Conservation (phyloP, 306 rosid species). For the Cicer yamashitae region DNA sequence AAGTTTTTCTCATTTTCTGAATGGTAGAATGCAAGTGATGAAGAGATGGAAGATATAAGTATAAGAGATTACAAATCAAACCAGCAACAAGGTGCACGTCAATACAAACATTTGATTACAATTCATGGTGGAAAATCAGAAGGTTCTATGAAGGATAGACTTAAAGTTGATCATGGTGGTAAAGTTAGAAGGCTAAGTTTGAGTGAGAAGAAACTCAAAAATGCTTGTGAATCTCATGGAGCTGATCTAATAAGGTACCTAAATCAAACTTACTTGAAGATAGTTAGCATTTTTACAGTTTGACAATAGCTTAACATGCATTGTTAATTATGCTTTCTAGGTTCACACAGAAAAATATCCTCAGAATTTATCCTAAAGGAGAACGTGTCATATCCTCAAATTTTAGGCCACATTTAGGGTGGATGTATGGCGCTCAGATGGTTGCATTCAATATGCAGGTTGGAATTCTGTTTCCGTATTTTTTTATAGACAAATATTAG, state of each 20-base stretch:
- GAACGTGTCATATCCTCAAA: constrained; percentile 79
- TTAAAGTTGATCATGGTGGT: constrained; percentile 51
- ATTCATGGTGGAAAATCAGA: constrained; percentile 81
- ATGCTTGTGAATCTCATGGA: constrained; percentile 64
- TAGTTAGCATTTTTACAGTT: background rate
- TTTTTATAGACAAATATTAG: background rate
- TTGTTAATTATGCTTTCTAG: constrained; percentile 54
- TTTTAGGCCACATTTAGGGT: constrained; percentile 79
- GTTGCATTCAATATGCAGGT: constrained; percentile 99
- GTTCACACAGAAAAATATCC: constrained; percentile 77
- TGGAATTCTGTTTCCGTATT: constrained; percentile 23
- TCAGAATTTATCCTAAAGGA: constrained; percentile 85
- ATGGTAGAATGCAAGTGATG: constrained; percentile 62
- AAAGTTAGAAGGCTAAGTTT: constrained; percentile 82
- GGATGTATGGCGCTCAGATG: constrained; percentile 97
- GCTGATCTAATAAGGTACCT: constrained; percentile 74
- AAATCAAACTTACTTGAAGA: constrained; percentile 7
- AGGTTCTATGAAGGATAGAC: constrained; percentile 63
- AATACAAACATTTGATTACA: constrained; percentile 74
- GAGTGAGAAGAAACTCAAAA: constrained; percentile 77
- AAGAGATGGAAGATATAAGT: constrained; percentile 54
- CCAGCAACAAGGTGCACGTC: constrained; percentile 46
- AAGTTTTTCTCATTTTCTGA: constrained; percentile 26
- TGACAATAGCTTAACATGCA: background rate
- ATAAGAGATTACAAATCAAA: constrained; percentile 47